Conservation (phyloP, 176 grass and related monocot species). For the Avena sativa region DNA sequence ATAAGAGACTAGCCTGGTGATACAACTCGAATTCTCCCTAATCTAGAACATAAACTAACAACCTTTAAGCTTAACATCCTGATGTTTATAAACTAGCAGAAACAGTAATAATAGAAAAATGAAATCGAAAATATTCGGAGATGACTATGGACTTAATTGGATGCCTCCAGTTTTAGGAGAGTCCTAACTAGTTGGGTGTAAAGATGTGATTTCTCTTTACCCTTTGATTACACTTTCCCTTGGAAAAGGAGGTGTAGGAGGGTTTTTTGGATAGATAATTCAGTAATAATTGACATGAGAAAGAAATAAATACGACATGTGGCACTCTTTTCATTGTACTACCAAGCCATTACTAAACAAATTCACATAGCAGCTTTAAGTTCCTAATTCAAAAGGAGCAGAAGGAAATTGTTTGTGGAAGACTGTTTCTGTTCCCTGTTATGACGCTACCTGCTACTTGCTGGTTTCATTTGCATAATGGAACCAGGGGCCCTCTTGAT, state of each 20-base stretch:
- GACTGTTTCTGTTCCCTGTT: no score
- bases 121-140: no score
- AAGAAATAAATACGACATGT: background rate
- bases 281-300: background rate
- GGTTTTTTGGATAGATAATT: background rate
- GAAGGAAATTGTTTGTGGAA: background rate
- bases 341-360: background rate
- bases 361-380: background rate
- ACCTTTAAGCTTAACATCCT: background rate
- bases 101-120: background rate
- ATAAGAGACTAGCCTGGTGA: slow-evolving; percentile 2
- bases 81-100: slow-evolving; percentile 15
- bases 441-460: no score
- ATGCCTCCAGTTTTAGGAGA: no score
- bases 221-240: background rate
- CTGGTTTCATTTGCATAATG: no score
- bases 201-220: background rate
- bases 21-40: slow-evolving; percentile 5
- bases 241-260: no score
- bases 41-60: slow-evolving; percentile 24
- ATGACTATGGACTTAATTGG: no score
- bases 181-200: no score
- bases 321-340: background rate
- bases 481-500: no score
- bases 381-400: background rate